These are phyloP conservation scores for Microthyrium microscopicum DNA, from an alignment of 2,329 filamentous ascomycete genomes.

Conservation along the genomic window DNA sequence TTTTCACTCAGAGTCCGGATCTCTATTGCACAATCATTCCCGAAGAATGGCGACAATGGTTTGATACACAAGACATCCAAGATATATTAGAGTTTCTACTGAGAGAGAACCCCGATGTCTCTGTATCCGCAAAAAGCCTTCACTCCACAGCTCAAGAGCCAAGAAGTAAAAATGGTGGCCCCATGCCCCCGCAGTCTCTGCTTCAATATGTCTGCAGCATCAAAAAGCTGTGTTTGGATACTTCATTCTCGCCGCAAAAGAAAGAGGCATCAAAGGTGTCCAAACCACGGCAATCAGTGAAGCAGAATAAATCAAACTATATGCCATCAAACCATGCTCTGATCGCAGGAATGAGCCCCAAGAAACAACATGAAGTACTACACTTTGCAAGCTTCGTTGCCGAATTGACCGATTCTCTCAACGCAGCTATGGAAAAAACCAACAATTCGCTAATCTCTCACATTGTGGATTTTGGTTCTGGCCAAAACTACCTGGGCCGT, in stretches of 20 bases:
- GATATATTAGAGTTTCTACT: conserved; percentile 66
- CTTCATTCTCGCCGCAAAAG: no score
- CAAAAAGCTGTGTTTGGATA: conserved; percentile 49
- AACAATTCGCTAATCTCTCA: conserved; percentile 68
- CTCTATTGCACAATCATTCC: conserved; percentile 67
- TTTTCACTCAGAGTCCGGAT: conserved; percentile 73
- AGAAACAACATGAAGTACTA: conserved; percentile 87
- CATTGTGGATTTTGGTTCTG: conserved; percentile 88
- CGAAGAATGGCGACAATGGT: conserved; percentile 64
- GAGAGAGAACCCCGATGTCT: conserved; percentile 58
- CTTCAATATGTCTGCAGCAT: conserved; percentile 57
- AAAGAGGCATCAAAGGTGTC: neutral
- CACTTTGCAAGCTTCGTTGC: conserved; percentile 81
- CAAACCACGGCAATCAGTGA: no score
- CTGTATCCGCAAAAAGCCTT: neutral
- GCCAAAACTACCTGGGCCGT: conserved; percentile 88
- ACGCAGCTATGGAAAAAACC: conserved; percentile 11
- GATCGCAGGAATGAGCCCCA: conserved; percentile 82
- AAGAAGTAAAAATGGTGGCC: no score
- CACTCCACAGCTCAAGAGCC: neutral
- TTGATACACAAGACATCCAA: conserved; percentile 54
- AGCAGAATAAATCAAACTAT: no score
- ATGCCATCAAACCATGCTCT: no score
- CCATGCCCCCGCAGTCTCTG: conserved; percentile 37
- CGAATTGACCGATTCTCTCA: conserved; percentile 28